phyloP scores from a whole-genome alignment of 495 filamentous ascomycete species.

The Amphirosellinia nigrospora region DNA sequence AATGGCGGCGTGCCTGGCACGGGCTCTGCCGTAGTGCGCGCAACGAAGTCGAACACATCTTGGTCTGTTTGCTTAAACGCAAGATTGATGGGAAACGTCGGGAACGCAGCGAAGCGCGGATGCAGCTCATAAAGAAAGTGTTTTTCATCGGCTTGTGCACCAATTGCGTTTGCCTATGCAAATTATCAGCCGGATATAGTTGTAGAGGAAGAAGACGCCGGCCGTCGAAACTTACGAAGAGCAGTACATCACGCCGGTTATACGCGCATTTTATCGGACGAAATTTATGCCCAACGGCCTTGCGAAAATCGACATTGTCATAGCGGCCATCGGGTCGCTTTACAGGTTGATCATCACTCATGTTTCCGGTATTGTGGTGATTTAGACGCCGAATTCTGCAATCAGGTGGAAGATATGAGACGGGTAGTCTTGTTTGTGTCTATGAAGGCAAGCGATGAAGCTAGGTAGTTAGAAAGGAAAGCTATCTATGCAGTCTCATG shows the following conservation, averaged over 20 bases:
- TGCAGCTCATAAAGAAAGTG: conserved; percentile 42
- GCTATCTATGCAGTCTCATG: background rate
- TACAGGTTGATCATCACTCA: conserved; percentile 23
- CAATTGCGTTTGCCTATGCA: conserved; percentile 39
- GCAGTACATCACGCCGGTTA: conserved; percentile 38
- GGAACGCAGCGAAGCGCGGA: conserved; percentile 38
- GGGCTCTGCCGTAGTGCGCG: conserved; percentile 29
- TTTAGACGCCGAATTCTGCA: background rate
- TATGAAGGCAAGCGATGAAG: background rate
- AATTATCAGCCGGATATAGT: background rate
- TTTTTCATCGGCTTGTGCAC: conserved; percentile 35
- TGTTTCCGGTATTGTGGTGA: background rate
- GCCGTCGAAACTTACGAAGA: conserved; percentile 32
- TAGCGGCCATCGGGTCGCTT: conserved; percentile 38
- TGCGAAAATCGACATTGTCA: conserved; percentile 41
- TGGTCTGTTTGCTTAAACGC: conserved; percentile 39
- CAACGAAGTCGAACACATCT: conserved; percentile 40
- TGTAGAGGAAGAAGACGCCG: background rate
- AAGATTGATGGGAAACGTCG: conserved; percentile 41
- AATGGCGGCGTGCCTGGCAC: conserved; percentile 39
- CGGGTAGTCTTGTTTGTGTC: background rate
- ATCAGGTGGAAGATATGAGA: background rate
- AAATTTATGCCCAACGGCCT: conserved; percentile 34
- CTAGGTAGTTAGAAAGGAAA: background rate
- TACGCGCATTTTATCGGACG: conserved; percentile 37